Evolutionary conservation across 139 green algal species (phyloP).

Genomic region (Cymbomonas tetramitiformis): DNA sequence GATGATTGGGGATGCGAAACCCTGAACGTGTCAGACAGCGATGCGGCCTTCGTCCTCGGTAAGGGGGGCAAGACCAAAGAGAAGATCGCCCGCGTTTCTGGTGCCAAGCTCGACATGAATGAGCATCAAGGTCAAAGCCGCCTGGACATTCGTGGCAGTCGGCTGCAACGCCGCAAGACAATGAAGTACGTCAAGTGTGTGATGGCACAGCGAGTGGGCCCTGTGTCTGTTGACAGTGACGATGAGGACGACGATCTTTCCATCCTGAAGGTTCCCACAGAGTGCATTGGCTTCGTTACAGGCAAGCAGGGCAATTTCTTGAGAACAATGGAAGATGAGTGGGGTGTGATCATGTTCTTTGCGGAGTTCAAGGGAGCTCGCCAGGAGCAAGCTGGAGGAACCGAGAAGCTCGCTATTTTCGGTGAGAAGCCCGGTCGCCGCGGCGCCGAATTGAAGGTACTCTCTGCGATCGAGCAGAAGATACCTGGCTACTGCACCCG

Average conservation of each 20-base stretch:
- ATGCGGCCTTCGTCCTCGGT: no score
- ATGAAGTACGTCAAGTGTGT: slow-evolving; percentile 5
- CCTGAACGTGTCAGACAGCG: no score
- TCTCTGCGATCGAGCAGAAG: slow-evolving; percentile 9
- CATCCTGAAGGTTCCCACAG: not conserved
- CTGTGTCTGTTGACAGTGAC: not conserved
- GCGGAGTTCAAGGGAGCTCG: no score
- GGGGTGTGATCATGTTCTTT: slow-evolving; percentile 14
- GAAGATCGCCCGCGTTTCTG: no score
- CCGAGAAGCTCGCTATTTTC: slow-evolving; percentile 8
- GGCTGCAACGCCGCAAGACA: not conserved
- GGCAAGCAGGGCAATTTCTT: not conserved
- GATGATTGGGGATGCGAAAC: no score
- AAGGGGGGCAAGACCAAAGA: no score
- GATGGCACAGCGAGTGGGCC: not conserved
- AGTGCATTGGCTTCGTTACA: slow-evolving; percentile 6
- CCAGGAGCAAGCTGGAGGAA: no score
- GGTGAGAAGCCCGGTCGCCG: not conserved
- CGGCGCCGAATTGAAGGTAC: slow-evolving; percentile 11
- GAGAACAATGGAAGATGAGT: slow-evolving; percentile 6
- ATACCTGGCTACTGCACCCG: not conserved
- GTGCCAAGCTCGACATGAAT: no score
- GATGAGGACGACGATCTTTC: not conserved
- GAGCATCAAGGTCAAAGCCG: no score
- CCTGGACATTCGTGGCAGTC: no score